Evolutionary conservation across 257 asterid genomes (phyloP), one percentile per base, ranked within the genome.

Genomic region (Rubia yunnanensis): DNA sequence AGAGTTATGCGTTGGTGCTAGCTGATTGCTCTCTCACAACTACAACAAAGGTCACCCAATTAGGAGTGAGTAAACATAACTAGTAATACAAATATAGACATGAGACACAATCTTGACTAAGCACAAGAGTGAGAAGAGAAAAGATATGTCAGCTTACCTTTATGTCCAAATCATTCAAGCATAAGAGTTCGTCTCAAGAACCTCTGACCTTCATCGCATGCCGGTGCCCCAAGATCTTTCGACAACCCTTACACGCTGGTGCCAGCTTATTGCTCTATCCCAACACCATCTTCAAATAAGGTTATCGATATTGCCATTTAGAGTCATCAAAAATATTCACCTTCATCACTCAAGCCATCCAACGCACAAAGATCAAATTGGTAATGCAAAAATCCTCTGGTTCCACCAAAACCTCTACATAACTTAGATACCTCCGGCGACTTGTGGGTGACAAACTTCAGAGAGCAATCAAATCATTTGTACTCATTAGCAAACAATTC

Each of bases 231-330:
- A 30, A 15, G 18, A 61, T 22, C 71, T 65, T 2, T 70, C 70
- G 85, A 74, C 68, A 83, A 79, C 84, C 80, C 85, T 48, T 28
- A 76, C 81, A 67, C 68, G 35, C 80, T 76, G 56, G 84, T 80
- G 79, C 82, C 71, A 79, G 77, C 70, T 53, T 49, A 60, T 70
- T 60, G 77, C 82, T 69, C 80, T 67, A 30, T 71, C 56, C 77
- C 80, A 75, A 82, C 82, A 80, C 84, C 56, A 55, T 82, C 70
- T 41, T 64, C 70, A 54, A 67, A 65, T 35, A 72, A 69, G 63
- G 68, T 70, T 67, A 74, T 60, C 81, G 86, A n/a, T n/a, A 83
- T 83, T 81, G 88, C 82, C 79, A 84, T 53, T 84, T 86, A 67
- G 83, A 79, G 59, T 81, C 89, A 14, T 81, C 89, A n/a, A 48